These are phyloP conservation scores for Escallonia rubra DNA, from an alignment of 129 eudicot species.

Conservation along the genomic window DNA sequence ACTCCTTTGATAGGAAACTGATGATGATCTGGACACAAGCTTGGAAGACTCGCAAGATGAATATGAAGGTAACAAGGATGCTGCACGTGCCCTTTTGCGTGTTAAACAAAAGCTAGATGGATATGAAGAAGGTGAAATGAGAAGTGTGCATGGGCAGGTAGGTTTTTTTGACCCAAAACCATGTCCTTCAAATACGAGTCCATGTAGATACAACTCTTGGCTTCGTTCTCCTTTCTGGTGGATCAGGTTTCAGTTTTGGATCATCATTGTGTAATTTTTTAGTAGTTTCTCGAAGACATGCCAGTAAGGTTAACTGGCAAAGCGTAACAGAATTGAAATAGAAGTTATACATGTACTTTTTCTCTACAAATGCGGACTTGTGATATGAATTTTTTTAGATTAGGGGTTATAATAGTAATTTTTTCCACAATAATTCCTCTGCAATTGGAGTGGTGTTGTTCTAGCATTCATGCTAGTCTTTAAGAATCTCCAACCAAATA, in stretches of 20 bases:
- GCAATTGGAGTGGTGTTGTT: no score
- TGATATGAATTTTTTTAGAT: no score
- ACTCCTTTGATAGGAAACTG: constrained; percentile 52
- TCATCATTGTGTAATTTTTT: neutral
- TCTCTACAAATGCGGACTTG: neutral
- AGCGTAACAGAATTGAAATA: no score
- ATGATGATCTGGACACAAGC: constrained; percentile 71
- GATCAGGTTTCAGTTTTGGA: neutral
- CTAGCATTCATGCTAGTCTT: no score
- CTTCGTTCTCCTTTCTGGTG: neutral
- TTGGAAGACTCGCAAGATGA: constrained; percentile 77
- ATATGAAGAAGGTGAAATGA: constrained; percentile 98
- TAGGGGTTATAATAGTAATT: no score
- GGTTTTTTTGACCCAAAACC: neutral
- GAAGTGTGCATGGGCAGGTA: constrained; percentile 99
- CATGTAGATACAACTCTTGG: neutral
- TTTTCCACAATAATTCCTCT: no score
- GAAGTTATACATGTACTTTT: no score
- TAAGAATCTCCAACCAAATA: no score
- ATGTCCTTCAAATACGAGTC: neutral
- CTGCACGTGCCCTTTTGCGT: constrained; percentile 93
- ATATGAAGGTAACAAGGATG: constrained; percentile 97
- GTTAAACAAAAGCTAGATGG: constrained; percentile 98
- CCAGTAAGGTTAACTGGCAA: no score
- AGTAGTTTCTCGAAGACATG: neutral